Evolutionary conservation across 129 eudicot genomes (phyloP).

Genomic region (Saussurea involucrata): DNA sequence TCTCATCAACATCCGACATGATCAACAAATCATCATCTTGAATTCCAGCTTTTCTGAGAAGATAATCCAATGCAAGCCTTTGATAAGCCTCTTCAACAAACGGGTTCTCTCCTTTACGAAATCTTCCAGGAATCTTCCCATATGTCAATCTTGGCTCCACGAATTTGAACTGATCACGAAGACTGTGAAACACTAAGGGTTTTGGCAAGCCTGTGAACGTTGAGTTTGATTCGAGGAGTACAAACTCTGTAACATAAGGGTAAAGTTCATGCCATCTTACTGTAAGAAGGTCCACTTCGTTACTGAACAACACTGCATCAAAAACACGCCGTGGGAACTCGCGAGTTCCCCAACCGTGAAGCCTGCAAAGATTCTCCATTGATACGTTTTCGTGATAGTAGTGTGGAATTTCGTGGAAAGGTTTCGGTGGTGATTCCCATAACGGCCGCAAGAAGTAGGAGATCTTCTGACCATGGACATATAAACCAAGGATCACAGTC

Average conservation of each 20-base stretch:
- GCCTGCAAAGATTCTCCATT: constrained; percentile 78
- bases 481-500: constrained; percentile 39
- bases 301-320: constrained; percentile 88
- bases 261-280: constrained; percentile 81
- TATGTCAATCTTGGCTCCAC: constrained; percentile 74
- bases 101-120: constrained; percentile 72
- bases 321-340: constrained; percentile 86
- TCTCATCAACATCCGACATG: constrained; percentile 94
- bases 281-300: constrained; percentile 81
- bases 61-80: constrained; percentile 73
- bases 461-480: constrained; percentile 74
- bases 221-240: constrained; percentile 90
- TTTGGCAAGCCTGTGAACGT: constrained; percentile 81
- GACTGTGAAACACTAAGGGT: constrained; percentile 54
- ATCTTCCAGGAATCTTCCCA: constrained; percentile 76
- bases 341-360: constrained; percentile 86
- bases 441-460: constrained; percentile 81
- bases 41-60: constrained; percentile 71
- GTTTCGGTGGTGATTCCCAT: constrained; percentile 91
- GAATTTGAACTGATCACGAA: constrained; percentile 60
- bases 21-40: constrained; percentile 83
- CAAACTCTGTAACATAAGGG: constrained; percentile 83
- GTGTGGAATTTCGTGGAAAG: constrained; percentile 76
- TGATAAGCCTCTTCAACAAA: constrained; percentile 93
- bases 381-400: constrained; percentile 85